Percentiles rank a stretch among this genome's conserved stretches.
phyloP scores from a whole-genome alignment of 2,329 filamentous ascomycete species.

The Trichophyton rubrum region DNA sequence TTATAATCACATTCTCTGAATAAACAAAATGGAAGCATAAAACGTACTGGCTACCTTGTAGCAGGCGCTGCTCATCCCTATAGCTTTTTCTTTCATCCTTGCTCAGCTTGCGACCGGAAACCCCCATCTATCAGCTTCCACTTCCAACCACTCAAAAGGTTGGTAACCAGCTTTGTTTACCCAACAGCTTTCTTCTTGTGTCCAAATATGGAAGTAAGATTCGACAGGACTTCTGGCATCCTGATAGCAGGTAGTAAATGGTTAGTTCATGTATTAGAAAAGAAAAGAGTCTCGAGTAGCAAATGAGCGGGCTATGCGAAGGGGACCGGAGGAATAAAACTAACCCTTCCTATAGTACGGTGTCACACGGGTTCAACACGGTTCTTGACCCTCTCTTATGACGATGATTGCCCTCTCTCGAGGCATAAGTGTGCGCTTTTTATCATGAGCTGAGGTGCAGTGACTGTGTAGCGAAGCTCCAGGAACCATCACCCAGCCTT shows the following conservation, averaged over 20 bases:
- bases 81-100: neutral
- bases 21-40: neutral
- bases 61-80: conserved; percentile 3
- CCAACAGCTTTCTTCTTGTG: neutral
- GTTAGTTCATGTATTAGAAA: neutral
- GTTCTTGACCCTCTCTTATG: neutral
- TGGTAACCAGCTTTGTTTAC: neutral
- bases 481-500: neutral
- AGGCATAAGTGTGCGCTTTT: neutral
- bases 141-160: neutral
- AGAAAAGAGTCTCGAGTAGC: neutral
- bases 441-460: neutral
- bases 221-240: neutral
- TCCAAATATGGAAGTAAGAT: neutral
- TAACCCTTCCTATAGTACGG: neutral
- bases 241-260: neutral
- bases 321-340: neutral
- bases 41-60: neutral
- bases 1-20: neutral
- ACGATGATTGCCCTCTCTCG: neutral
- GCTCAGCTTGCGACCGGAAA: neutral
- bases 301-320: neutral
- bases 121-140: conserved; percentile 2
- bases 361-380: neutral
- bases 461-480: neutral